These are phyloP conservation scores for Pichia norvegensis DNA, from an alignment of 1,139 yeast genomes.

Conservation along the genomic window DNA sequence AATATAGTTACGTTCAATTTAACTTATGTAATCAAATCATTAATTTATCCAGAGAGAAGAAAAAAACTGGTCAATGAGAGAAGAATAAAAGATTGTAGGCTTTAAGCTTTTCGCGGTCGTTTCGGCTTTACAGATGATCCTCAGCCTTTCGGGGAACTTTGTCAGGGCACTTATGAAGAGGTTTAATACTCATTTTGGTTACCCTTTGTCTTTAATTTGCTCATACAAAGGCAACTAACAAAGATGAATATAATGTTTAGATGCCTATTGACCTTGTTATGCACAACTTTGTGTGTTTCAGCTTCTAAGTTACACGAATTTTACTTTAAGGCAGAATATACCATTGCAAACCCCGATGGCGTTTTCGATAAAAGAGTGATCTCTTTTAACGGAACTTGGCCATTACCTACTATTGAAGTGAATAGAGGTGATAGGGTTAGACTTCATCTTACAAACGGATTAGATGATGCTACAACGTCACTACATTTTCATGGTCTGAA, in stretches of 20 bases:
- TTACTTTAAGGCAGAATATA: constrained; percentile 49
- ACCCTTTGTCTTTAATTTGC: not conserved
- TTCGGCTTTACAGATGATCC: too few species aligned
- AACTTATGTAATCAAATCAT: too few species aligned
- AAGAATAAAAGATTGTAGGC: too few species aligned
- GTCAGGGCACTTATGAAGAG: too few species aligned
- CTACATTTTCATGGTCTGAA: constrained; percentile 74
- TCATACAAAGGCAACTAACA: not conserved
- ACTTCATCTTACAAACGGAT: constrained; percentile 50
- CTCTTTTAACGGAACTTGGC: constrained; percentile 68
- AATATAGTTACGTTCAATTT: not conserved
- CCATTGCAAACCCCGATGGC: constrained; percentile 62
- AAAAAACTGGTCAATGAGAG: too few species aligned
- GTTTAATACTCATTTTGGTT: not conserved
- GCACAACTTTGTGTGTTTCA: not conserved
- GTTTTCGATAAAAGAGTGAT: constrained; percentile 39
- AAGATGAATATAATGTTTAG: not conserved
- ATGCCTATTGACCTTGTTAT: not conserved
- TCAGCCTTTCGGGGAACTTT: too few species aligned
- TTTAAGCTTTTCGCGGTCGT: too few species aligned
- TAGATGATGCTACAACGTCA: constrained; percentile 47
- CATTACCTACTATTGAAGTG: constrained; percentile 62
- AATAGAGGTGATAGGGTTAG: constrained; percentile 54
- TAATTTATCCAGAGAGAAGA: too few species aligned
- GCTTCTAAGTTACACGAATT: constrained; percentile 21